Evolutionary conservation across 345 rosid genomes (phyloP).

Genomic region (Rhodamnia argentea): DNA sequence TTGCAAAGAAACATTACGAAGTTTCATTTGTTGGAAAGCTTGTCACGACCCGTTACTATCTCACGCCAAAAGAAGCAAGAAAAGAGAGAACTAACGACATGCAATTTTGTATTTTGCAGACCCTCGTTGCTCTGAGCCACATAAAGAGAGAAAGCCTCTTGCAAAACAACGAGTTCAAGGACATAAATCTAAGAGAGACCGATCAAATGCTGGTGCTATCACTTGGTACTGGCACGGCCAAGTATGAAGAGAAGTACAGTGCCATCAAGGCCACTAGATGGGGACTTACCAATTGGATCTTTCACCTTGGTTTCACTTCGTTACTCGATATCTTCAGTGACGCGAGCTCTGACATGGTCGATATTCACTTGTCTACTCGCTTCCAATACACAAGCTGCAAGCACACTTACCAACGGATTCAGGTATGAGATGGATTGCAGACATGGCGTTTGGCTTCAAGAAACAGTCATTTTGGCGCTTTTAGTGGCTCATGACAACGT

Average conservation of each 20-base stretch:
- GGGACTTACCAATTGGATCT: slow-evolving; percentile 5
- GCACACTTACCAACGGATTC: neutral
- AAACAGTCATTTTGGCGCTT: neutral
- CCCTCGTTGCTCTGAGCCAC: neutral
- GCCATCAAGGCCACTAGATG: slow-evolving; percentile 5
- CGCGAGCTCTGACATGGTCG: neutral
- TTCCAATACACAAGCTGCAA: neutral
- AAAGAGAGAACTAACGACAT: neutral
- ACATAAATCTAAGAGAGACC: neutral
- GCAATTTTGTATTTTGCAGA: neutral
- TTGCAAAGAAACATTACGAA: neutral
- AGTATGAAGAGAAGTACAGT: slow-evolving; percentile 3
- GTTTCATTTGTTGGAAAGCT: neutral
- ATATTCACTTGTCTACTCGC: neutral
- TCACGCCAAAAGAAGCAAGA: neutral
- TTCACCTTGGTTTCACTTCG: neutral
- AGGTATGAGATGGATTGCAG: neutral
- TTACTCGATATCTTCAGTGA: neutral
- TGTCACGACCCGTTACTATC: neutral
- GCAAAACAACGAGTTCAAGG: neutral
- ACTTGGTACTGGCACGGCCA: slow-evolving; percentile 2
- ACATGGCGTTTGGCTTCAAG: neutral
- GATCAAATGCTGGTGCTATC: neutral
- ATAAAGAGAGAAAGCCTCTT: neutral
- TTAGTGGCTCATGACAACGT: neutral